phyloP scores from a whole-genome alignment of 495 filamentous ascomycete species.

The Daldinia caldariorum region DNA sequence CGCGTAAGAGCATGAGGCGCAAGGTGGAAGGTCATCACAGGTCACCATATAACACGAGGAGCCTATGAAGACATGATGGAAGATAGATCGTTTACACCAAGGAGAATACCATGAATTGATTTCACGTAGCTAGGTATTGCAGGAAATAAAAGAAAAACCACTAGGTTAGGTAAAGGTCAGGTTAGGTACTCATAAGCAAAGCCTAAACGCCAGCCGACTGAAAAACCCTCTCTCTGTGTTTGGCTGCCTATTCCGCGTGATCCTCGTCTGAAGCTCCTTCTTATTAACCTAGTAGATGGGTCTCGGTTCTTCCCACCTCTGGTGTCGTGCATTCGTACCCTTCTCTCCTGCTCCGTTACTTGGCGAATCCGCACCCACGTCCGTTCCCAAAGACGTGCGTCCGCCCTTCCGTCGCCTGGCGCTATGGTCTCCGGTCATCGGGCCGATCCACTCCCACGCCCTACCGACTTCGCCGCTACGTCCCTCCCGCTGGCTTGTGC shows the following conservation, averaged over 20 bases:
- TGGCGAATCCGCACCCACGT: slow-evolving; percentile 45
- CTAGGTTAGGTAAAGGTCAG: too few relatives aligned
- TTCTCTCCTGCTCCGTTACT: slow-evolving; percentile 21
- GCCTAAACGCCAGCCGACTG: slow-evolving; percentile 1
- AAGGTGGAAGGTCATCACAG: too few relatives aligned
- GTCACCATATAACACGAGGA: neutral
- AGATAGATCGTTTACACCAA: neutral
- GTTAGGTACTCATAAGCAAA: neutral
- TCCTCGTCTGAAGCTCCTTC: neutral
- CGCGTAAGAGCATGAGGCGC: too few relatives aligned
- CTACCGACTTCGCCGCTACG: slow-evolving; percentile 85
- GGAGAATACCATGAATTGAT: neutral
- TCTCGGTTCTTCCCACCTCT: slow-evolving; percentile 63
- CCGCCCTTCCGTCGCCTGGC: slow-evolving; percentile 62
- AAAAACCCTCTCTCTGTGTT: neutral
- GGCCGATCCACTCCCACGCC: slow-evolving; percentile 97
- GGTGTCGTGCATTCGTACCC: slow-evolving; percentile 34
- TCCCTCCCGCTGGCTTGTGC: slow-evolving; percentile 83
- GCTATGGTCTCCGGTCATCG: slow-evolving; percentile 56
- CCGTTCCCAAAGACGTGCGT: slow-evolving; percentile 58
- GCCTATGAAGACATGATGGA: neutral
- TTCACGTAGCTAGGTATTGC: neutral
- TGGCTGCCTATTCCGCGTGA: neutral
- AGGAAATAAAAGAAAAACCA: neutral
- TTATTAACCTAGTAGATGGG: slow-evolving; percentile 47